Evolutionary conservation across 306 rosid genomes (phyloP), one percentile per base, ranked within the genome.

Genomic region (Lathyrus tuberosus): DNA sequence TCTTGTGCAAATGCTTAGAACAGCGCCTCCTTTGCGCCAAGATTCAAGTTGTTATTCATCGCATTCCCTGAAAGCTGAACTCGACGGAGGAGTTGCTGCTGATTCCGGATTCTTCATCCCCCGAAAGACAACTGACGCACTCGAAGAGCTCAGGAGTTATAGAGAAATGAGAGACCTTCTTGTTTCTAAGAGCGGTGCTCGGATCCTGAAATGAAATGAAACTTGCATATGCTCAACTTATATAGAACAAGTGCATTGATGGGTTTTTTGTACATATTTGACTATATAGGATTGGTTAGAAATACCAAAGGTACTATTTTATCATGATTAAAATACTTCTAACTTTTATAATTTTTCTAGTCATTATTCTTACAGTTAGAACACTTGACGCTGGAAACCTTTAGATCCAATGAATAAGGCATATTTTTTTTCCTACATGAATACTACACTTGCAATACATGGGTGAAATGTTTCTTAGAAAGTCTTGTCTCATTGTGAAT

Each of bases 11-110:
- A 85, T 93, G 97, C 79, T 93, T 4, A 86, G 85, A 74, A 85
- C 92, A n/a, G 96, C 97, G 2, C 89, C 90, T 63, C 96, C 98
- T n/a, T 83, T 93, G 72, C 84, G 86, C 73, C 91, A 86, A 81
- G 94, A 90, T 76, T 13, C 89, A 58, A 82, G 86, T 37, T 84
- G 86, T 48, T 85, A 85, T 65, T 82, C 89, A 20, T 80, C 91
- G 12, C 83, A 82, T 53, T 86, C 94, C 10, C 16, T 80, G 43
- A 84, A 86, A 81, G 68, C 83, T 14, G 88, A 87, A 28, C 78
- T 60, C 2, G 90, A 78, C 17, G 88, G 79, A 69, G 96, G 89
- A 65, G 77, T 80, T 14, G 68, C 88, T 24, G 84, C 96, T 70
- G 84, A 84, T 42, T 85, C 89, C 18, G 89, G 84, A 79, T 85